Evolutionary conservation across 441 rosid genomes (phyloP).

Genomic region (Dalechampia spathulata): DNA sequence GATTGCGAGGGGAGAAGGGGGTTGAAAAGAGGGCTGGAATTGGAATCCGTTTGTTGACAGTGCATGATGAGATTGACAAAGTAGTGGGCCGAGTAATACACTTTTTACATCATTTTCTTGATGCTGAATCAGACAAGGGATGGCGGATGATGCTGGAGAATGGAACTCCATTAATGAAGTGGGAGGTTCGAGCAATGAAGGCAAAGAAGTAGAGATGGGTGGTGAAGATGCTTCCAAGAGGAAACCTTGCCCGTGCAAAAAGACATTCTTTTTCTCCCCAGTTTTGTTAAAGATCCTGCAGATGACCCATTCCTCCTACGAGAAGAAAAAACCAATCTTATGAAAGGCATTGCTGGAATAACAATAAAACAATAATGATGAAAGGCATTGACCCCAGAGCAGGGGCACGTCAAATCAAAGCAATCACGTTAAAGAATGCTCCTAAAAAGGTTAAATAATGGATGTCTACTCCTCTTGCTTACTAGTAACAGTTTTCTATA

Average conservation of each 20-base stretch:
- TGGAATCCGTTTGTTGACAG: constrained; percentile 16
- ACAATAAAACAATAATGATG: constrained; percentile 5
- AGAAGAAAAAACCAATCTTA: too few species aligned
- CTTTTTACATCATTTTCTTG: constrained; percentile 44
- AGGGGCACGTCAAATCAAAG: constrained; percentile 25
- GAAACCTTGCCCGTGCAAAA: too few species aligned
- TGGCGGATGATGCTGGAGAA: constrained; percentile 20
- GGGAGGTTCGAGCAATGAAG: constrained; percentile 37
- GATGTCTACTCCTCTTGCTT: constrained; percentile 19
- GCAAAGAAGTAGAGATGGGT: constrained; percentile 27
- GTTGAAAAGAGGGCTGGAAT: constrained; percentile 14
- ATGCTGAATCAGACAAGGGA: constrained; percentile 22
- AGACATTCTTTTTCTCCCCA: too few species aligned
- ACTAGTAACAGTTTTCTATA: neutral
- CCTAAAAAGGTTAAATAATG: constrained; percentile 15
- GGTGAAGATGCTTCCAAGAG: constrained; percentile 20
- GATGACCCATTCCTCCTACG: too few species aligned
- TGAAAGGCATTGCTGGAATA: neutral
- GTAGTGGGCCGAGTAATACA: constrained; percentile 29
- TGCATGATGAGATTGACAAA: constrained; percentile 27
- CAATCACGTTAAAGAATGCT: constrained; percentile 43
- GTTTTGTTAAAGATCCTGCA: too few species aligned
- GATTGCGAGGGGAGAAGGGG: constrained; percentile 7
- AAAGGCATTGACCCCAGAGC: constrained; percentile 22
- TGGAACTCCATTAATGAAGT: constrained; percentile 32